Evolutionary conservation across 129 eudicot species (phyloP).

Genomic region (Daucus carota): DNA sequence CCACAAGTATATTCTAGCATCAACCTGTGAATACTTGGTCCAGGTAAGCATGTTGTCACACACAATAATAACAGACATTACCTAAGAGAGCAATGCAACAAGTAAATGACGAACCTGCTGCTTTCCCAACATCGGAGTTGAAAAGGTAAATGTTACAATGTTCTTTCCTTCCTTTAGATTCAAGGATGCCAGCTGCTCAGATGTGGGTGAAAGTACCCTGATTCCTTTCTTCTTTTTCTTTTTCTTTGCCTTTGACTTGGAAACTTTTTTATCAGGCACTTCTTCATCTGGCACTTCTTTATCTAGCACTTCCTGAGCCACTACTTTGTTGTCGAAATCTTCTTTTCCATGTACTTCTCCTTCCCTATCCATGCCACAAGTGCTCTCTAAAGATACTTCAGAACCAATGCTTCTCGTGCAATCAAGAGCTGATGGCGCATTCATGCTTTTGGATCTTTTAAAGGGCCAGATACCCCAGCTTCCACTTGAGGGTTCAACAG

Average conservation of each 20-base stretch:
- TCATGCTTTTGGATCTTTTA: constrained; percentile 38
- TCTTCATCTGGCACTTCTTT: not conserved
- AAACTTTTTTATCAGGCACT: not conserved
- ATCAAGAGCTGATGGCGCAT: constrained; percentile 16
- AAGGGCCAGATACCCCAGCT: constrained; percentile 72
- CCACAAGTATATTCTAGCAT: constrained; percentile 92
- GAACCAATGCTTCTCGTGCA: constrained; percentile 18
- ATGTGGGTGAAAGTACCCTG: constrained; percentile 53
- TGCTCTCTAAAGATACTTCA: constrained; percentile 18
- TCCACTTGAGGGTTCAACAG: constrained; percentile 40
- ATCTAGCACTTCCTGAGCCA: not conserved
- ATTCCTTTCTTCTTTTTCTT: constrained; percentile 38
- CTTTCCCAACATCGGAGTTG: constrained; percentile 74
- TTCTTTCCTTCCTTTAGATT: constrained; percentile 79
- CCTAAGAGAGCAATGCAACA: constrained; percentile 5
- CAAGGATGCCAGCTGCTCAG: constrained; percentile 85
- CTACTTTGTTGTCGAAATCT: not conserved
- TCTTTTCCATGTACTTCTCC: constrained; percentile 17
- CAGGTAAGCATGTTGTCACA: constrained; percentile 14
- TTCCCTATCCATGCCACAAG: constrained; percentile 17
- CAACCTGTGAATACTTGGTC: constrained; percentile 52
- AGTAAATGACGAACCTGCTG: constrained; percentile 55
- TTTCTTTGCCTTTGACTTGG: constrained; percentile 22
- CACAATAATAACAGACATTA: constrained; percentile 1
- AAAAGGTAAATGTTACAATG: constrained; percentile 66